These are phyloP conservation scores for Letharia lupina DNA, from an alignment of 495 filamentous ascomycete genomes.

Conservation along the genomic window DNA sequence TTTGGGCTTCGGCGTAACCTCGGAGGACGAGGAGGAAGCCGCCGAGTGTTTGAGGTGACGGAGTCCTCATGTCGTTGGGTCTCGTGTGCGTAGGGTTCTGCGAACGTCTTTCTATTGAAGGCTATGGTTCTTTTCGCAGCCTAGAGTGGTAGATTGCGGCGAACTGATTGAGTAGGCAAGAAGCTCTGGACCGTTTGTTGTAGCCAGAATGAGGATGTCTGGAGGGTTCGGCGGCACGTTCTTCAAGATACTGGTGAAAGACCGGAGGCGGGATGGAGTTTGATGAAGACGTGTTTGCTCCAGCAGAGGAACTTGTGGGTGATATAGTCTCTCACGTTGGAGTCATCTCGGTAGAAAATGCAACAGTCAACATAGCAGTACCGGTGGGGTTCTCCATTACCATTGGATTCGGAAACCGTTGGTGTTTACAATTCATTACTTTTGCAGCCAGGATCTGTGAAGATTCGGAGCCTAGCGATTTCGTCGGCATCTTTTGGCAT, in stretches of 20 bases:
- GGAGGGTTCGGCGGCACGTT: neutral
- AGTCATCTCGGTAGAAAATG: neutral
- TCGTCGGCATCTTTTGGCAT: neutral
- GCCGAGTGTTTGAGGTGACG: neutral
- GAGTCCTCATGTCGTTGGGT: neutral
- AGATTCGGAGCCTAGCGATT: neutral
- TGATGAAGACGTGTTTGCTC: neutral
- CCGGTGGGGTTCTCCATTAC: neutral
- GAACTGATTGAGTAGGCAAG: neutral
- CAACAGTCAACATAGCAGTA: neutral
- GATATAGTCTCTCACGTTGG: neutral
- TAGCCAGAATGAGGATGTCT: neutral
- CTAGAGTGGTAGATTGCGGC: neutral
- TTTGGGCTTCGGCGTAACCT: slow-evolving; percentile 5
- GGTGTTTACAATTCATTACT: neutral
- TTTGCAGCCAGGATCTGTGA: neutral
- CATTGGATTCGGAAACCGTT: neutral
- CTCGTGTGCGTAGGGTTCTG: neutral
- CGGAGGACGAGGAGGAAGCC: neutral
- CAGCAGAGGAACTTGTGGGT: neutral
- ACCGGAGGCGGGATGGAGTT: neutral
- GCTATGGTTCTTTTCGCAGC: neutral
- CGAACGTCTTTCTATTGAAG: too few relatives aligned
- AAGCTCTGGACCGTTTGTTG: neutral
- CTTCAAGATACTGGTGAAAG: neutral